A percentile compares a stretch with the other conserved stretches of the same genome.
Conservation (phyloP, 345 rosid genomes). For the Passiflora organensis region DNA sequence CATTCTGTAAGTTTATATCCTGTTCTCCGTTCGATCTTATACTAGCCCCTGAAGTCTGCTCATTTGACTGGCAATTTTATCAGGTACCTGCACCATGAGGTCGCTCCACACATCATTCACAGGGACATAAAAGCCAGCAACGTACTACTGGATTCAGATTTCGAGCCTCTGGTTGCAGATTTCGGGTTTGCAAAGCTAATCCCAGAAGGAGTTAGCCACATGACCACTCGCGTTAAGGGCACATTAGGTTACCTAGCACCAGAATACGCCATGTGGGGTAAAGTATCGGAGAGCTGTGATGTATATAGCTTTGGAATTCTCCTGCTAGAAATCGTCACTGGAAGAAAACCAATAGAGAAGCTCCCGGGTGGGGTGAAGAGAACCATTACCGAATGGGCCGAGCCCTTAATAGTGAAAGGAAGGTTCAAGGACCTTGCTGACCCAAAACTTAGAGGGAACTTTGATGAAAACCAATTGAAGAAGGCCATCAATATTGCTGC, state of each 20-base stretch:
- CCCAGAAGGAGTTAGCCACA: constrained; percentile 71
- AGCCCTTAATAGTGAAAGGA: constrained; percentile 47
- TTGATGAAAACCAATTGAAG: constrained; percentile 59
- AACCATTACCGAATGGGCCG: constrained; percentile 77
- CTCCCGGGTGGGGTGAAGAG: constrained; percentile 57
- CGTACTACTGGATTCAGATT: constrained; percentile 63
- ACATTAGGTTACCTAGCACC: constrained; percentile 81
- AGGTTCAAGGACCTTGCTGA: constrained; percentile 69
- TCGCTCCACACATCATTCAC: constrained; percentile 49
- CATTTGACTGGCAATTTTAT: no score
- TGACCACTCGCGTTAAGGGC: constrained; percentile 71
- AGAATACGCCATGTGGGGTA: constrained; percentile 79
- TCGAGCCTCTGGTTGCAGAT: constrained; percentile 80
- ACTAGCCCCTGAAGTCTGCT: no score
- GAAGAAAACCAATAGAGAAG: constrained; percentile 71
- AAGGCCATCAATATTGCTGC: constrained; percentile 51
- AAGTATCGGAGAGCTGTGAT: constrained; percentile 74
- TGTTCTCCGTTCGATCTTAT: not conserved
- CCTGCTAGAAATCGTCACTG: constrained; percentile 61
- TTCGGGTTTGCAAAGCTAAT: constrained; percentile 82
- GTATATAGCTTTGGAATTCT: constrained; percentile 88
- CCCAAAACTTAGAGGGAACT: constrained; percentile 54
- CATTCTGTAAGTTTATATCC: constrained; percentile 35
- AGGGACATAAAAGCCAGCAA: constrained; percentile 43
- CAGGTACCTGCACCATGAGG: constrained; percentile 48